Evolutionary conservation across 352 stramenopile genomes (phyloP).

Genomic region (Globisporangium recalcitrans): DNA sequence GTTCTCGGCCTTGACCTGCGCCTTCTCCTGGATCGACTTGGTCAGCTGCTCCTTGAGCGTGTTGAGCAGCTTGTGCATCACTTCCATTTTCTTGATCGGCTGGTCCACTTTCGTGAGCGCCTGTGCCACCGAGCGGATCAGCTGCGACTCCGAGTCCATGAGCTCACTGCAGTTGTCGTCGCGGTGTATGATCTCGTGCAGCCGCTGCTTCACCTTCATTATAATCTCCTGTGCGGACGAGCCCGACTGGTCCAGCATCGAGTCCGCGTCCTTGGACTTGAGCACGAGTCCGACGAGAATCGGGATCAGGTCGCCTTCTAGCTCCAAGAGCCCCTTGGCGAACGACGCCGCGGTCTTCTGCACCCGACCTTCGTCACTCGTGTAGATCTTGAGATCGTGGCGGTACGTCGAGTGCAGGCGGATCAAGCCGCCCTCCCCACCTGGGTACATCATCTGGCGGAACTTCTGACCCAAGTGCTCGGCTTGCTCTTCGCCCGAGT

Average conservation of each 20-base stretch:
- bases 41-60: slow-evolving; percentile 91
- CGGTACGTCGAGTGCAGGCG: slow-evolving; percentile 98
- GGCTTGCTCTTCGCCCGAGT: slow-evolving; percentile 94
- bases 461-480: slow-evolving; percentile 92
- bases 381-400: slow-evolving; percentile 99
- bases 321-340: slow-evolving; percentile 97
- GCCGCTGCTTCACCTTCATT: slow-evolving; percentile 83
- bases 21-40: slow-evolving; percentile 74
- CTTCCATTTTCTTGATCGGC: slow-evolving; percentile 92
- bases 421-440: slow-evolving; percentile 93
- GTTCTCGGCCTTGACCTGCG: slow-evolving; percentile 48
- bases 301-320: slow-evolving; percentile 98
- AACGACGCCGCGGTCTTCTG: slow-evolving; percentile 99
- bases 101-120: slow-evolving; percentile 81
- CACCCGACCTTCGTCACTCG: slow-evolving; percentile 97
- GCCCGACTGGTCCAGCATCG: slow-evolving; percentile 98
- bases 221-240: slow-evolving; percentile 92
- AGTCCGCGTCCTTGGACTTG: slow-evolving; percentile 87
- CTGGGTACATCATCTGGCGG: slow-evolving; percentile 87
- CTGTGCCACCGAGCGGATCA: slow-evolving; percentile 79
- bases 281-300: slow-evolving; percentile 95
- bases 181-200: slow-evolving; percentile 85
- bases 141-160: slow-evolving; percentile 66
- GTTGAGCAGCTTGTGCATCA: slow-evolving; percentile 90
- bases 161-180: slow-evolving; percentile 75